A percentile compares a stretch with the other conserved stretches of the same genome.
Evolutionary conservation across 352 stramenopile species (phyloP).

Genomic region (Phytophthora sojae): DNA sequence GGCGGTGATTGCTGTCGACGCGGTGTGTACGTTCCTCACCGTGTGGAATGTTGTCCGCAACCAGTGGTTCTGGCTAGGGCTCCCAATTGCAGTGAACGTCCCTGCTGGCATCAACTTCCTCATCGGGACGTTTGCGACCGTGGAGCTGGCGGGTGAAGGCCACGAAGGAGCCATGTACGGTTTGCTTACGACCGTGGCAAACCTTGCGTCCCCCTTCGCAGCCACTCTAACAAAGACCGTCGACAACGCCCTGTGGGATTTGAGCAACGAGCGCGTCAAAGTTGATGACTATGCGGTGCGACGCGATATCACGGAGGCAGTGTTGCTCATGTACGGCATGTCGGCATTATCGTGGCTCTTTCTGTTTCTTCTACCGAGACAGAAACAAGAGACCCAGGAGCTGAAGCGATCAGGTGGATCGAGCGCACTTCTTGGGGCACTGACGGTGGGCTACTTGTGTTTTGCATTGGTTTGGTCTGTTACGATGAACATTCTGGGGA

Average conservation of each 20-base stretch:
- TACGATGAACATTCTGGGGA: conserved; percentile 35
- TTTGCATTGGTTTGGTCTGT: conserved; percentile 46
- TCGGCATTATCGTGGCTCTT: conserved; percentile 38
- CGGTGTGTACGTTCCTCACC: conserved; percentile 18
- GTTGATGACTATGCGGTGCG: conserved; percentile 32
- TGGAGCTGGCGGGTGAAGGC: background rate
- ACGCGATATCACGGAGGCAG: background rate
- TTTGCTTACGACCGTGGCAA: conserved; percentile 38
- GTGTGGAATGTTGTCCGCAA: conserved; percentile 32
- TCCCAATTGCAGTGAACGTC: conserved; percentile 25
- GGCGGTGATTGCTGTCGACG: conserved; percentile 13
- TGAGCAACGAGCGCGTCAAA: conserved; percentile 43
- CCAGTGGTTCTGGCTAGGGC: conserved; percentile 35
- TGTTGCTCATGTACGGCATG: conserved; percentile 45
- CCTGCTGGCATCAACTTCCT: background rate
- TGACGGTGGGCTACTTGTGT: conserved; percentile 41
- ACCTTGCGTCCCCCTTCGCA: conserved; percentile 32
- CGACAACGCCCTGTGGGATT: conserved; percentile 25
- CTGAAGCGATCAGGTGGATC: conserved; percentile 32
- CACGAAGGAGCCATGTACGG: conserved; percentile 1
- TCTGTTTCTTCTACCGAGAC: conserved; percentile 38
- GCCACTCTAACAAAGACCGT: conserved; percentile 28
- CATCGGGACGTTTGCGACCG: background rate
- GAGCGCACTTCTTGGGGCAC: conserved; percentile 30
- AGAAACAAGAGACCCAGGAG: conserved; percentile 40